A percentile compares a stretch with the other conserved stretches of the same genome.
These are phyloP conservation scores for Spathaspora gorwiae DNA, from an alignment of 805 yeast genomes.

Conservation along the genomic window DNA sequence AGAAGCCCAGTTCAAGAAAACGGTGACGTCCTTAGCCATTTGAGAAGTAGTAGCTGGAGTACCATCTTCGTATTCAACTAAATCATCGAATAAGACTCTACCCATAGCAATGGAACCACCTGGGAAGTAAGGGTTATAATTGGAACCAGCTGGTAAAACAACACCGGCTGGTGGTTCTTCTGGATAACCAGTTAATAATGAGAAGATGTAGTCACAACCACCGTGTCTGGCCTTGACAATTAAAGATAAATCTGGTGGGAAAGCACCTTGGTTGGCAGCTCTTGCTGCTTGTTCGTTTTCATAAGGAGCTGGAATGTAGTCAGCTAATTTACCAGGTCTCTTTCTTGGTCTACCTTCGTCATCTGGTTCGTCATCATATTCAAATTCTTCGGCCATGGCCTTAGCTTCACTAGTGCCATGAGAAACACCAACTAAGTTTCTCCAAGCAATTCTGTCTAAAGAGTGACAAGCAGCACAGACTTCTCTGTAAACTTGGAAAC, in stretches of 20 bases:
- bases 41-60: constrained; percentile 98
- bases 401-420: constrained; percentile 88
- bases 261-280: constrained; percentile 98
- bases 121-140: constrained; percentile 99
- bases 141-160: constrained; percentile 83
- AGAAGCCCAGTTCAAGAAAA: constrained; percentile 96
- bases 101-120: constrained; percentile 99
- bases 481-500: constrained; percentile 97
- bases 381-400: constrained; percentile 92
- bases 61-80: constrained; percentile 98
- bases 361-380: constrained; percentile 95
- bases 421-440: constrained; percentile 94
- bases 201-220: constrained; percentile 90
- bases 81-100: constrained; percentile 93
- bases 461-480: constrained; percentile 99
- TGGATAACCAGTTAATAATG: constrained; percentile 96
- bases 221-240: constrained; percentile 99
- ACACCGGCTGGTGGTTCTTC: constrained; percentile 99
- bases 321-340: constrained; percentile 98
- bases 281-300: constrained; percentile 98
- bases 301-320: constrained; percentile 91
- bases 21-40: constrained; percentile 97
- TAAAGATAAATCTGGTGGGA: constrained; percentile 95
- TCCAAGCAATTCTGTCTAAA: constrained; percentile 95
- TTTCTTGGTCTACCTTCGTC: constrained; percentile 96